These are phyloP conservation scores for Leishmania tarentolae DNA, from an alignment of 208 protist species.

Conservation along the genomic window DNA sequence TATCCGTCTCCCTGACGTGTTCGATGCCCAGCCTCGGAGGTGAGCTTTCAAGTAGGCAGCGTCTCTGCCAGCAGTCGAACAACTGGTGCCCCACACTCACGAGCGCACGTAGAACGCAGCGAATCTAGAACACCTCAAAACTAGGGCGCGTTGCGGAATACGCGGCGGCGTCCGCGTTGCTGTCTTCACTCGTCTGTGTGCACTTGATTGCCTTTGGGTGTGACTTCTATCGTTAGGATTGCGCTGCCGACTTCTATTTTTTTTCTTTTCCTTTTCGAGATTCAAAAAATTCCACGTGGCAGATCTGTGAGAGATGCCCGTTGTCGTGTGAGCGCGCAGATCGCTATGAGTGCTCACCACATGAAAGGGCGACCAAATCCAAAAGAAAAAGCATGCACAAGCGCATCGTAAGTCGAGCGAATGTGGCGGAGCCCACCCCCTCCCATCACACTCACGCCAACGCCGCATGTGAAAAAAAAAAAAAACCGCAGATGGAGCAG, in stretches of 20 bases:
- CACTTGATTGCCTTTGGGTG: not conserved
- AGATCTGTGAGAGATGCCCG: not conserved
- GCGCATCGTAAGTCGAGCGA: not conserved
- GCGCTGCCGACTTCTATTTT: not conserved
- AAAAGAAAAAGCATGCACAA: not conserved
- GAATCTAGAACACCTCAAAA: too few species aligned
- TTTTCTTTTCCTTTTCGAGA: not conserved
- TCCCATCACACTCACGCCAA: too few species aligned
- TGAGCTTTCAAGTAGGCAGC: not conserved
- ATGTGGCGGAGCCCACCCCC: not conserved
- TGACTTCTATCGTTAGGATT: not conserved
- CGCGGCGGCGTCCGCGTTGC: not conserved
- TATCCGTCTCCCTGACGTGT: not conserved
- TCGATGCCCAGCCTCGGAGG: not conserved
- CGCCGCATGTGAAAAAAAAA: too few species aligned
- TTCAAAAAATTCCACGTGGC: not conserved
- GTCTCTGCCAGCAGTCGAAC: too few species aligned
- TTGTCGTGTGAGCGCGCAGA: not conserved
- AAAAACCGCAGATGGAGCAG: not conserved
- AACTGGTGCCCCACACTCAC: too few species aligned
- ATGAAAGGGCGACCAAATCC: not conserved
- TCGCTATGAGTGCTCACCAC: not conserved
- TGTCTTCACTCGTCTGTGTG: not conserved
- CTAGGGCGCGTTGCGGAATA: not conserved
- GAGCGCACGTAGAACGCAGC: too few species aligned